Evolutionary conservation across 73 alveolate species (phyloP), one percentile per base, ranked within the genome.

Genomic region (Tetrahymena elliotti): DNA sequence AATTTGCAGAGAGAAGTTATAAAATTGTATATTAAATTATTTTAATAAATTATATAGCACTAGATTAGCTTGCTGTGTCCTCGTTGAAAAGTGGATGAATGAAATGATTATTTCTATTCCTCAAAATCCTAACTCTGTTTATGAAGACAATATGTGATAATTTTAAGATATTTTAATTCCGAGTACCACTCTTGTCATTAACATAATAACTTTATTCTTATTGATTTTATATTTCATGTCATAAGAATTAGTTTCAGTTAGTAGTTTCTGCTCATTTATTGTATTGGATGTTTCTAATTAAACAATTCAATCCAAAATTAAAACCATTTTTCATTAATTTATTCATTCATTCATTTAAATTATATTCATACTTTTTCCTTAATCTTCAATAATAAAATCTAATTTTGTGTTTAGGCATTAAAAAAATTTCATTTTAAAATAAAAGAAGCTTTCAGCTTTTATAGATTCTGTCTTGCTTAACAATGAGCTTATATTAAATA

Each of bases 51-150:
- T 18, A 40, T 40, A 15, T 94, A 94, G 96, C 39, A 35, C 96
- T 18, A 53, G 96, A 47, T 88, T 94, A 31, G 96, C 96, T 35
- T 94, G 96, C 93, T 52, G 93, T 34, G 35, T 94, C 37, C 52
- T 38, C 33, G 93, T 94, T 52, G 96, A 94, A 92, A 94, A 94
- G 53, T 94, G 96, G 96, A 94, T 94, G 96, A 94, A 94, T 52
- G 96, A 94, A 54, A 94, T 94, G 96, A 41, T 84, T 52, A 94
- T 94, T 39, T 84, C 95, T 27, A 52, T 88, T 84, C 95, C 96
- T 18, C 38, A 84, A 16, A 94, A 94, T 94, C 54, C 52, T 84
- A 84, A 38, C 93, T 37, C 52, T 35, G 93, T 37, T 38, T 84
- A 84, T 84, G 88, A 68, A 68, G 88, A 68, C 88, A 68, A 68